A percentile compares a stretch with the other conserved stretches of the same genome.
Conservation (phyloP, 352 stramenopile genomes). For the Thalassiosira hispida region DNA sequence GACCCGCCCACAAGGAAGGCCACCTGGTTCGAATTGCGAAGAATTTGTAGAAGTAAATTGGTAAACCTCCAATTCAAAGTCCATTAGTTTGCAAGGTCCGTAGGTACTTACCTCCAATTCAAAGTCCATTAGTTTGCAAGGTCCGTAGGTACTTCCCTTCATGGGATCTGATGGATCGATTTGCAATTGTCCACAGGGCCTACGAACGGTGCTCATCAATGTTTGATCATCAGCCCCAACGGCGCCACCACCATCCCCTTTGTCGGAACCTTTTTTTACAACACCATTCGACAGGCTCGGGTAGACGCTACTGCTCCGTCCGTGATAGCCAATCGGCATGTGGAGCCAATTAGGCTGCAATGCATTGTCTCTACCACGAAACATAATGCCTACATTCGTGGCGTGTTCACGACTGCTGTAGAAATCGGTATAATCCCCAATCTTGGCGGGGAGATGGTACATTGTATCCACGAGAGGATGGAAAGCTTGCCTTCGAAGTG, state of each 20-base stretch:
- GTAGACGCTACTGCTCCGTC: constrained; percentile 90
- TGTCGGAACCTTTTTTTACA: not conserved
- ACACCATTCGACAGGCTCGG: constrained; percentile 20
- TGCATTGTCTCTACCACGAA: constrained; percentile 91
- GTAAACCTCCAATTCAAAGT: constrained; percentile 98
- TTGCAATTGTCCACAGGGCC: constrained; percentile 92
- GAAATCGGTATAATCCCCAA: constrained; percentile 98
- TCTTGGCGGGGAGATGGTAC: constrained; percentile 90
- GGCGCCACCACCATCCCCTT: not conserved
- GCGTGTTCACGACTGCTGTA: constrained; percentile 96
- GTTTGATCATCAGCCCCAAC: not conserved
- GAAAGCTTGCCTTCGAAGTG: constrained; percentile 86
- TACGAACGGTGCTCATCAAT: constrained; percentile 48
- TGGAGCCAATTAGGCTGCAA: constrained; percentile 97
- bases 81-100: constrained; percentile 90
- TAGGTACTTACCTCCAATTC: constrained; percentile 95
- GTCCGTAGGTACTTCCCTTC: constrained; percentile 91
- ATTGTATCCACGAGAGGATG: constrained; percentile 84
- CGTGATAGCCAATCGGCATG: constrained; percentile 97
- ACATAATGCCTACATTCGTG: constrained; percentile 89
- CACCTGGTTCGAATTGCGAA: too few species aligned
- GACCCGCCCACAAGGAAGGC: constrained; percentile 92
- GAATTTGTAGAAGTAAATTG: too few species aligned
- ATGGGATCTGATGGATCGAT: constrained; percentile 89
- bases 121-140: constrained; percentile 93